These are phyloP conservation scores for Pholiota conissans DNA, from an alignment of 768 basidiomycete genomes.

Conservation along the genomic window DNA sequence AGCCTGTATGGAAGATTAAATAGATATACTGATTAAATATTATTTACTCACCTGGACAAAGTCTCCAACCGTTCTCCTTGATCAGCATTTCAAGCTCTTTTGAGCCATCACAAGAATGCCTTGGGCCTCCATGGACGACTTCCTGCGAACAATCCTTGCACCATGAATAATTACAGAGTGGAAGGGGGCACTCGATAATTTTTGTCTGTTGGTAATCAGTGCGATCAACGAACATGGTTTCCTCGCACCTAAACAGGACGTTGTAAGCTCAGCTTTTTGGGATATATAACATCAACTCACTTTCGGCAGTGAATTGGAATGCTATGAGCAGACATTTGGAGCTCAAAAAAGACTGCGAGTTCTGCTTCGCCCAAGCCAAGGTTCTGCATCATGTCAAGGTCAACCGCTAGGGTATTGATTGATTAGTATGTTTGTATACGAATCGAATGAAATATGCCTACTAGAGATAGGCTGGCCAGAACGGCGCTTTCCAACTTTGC, in stretches of 20 bases:
- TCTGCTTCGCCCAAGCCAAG: conserved; percentile 38
- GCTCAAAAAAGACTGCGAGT: conserved; percentile 18
- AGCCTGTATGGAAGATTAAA: conserved; percentile 28
- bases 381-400: conserved; percentile 4
- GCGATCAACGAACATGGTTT: conserved; percentile 50
- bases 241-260: conserved; percentile 41
- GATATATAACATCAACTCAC: conserved; percentile 29
- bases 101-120: conserved; percentile 58
- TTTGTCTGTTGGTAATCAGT: conserved; percentile 39
- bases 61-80: conserved; percentile 53
- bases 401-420: conserved; percentile 14
- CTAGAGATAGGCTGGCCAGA: neutral
- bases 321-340: conserved; percentile 37
- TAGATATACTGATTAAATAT: too few species aligned
- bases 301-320: conserved; percentile 42
- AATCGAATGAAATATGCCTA: neutral
- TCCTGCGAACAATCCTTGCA: conserved; percentile 59
- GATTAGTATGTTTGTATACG: too few species aligned
- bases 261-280: neutral
- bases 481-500: conserved; percentile 30
- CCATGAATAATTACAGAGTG: conserved; percentile 50
- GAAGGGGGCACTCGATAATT: conserved; percentile 50
- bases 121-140: conserved; percentile 30
- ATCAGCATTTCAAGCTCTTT: conserved; percentile 52
- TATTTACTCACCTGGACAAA: conserved; percentile 48